Base-by-base conservation (phyloP, 2,329 filamentous ascomycete species). In the Elsinoe perseae region DNA sequence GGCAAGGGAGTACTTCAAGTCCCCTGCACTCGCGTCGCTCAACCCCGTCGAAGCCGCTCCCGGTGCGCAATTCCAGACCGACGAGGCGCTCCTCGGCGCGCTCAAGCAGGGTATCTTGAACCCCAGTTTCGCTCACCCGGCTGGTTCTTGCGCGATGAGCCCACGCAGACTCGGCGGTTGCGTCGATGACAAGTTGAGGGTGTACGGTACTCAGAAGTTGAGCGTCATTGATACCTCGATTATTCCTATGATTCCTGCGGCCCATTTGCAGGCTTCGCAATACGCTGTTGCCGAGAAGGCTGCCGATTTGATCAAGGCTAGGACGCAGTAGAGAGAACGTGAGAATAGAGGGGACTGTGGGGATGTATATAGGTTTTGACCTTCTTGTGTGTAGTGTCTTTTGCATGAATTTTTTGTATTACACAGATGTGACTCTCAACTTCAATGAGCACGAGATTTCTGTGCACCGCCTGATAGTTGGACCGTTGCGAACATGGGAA, bases 1-100 rank as follows among this genome's bases (percentile, higher is more conserved):
- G 60, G 70, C 69, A 21, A 64, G 72, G 4, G 54, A 60, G 20
- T 70, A 70, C 57, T 69, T 67, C 63, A 62, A 64, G 10, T 62
- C 62, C 1, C 60, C 64, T 2, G 61, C 67, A 5, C 66, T 75
- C 42, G 56, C 61, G 2, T 61, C 63, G 18, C 65, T 72, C 21
- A 60, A 58, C 1, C 65, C 72, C 0, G 58, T 68, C 0, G 72
- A 74, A 55, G 56, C 21, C 36, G 57, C 16, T 60, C 72, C 52
- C 16, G 69, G 57, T 12, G 46, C 56, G 4, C 54, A 63, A 9
- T 50, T 60, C 9, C 57, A 62, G 28, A 61, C 43, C 23, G 61
- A 62, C 25, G 58, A 57, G 7, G 59, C 63, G n/a, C 61, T 68
- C 52, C 42, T 54, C 6, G 50, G 42, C 16, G 59, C 60, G 12